Base-by-base conservation (phyloP, 495 filamentous ascomycete species). In the Aspergillus avenaceus region DNA sequence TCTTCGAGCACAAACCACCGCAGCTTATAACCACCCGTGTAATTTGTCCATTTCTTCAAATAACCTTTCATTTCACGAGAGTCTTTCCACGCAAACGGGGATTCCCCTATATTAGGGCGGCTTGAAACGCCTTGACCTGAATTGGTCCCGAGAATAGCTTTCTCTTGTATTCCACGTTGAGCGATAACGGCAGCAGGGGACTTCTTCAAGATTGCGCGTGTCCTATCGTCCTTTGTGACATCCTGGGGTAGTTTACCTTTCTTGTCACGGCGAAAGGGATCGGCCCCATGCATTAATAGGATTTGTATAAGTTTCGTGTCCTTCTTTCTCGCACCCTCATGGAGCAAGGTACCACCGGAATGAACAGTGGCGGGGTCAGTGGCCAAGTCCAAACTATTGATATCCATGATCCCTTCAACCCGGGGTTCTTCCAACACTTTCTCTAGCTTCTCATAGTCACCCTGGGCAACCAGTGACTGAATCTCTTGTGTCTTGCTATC, bases 31-130 rank as follows among this genome's bases (percentile, higher is more conserved):
- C 93, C 93, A 60, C 84, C 89, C 8, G 91, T 90, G 65, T 98
- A 98, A 59, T 98, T 98, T 18, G 93, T 97, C 93, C 93, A 98
- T 62, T 98, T 98, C 66, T 96, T 96, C 49, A 98, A 73, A 64
- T 97, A 98, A 8, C 93, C 93, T 70, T 91, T 96, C 90, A 97
- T 97, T 65, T 97, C 93, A 37, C 91, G 82, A 8, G 85, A 83
- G 52, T 98, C 93, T 55, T 91, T 93, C 7, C 85, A 83, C 36
- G 84, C 84, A 47, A 90, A 70, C 8, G 74, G 66, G 23, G 77
- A 74, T 54, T 95, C 87, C 14, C 81, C 78, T 24, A 76, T 63
- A 4, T 65, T 70, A 0, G 73, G 72, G 34, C 79, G 74, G 7
- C 74, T 72, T 3, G 78, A 63, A 7, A 79, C 74, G 1, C 73